Conservation (phyloP, 2,329 filamentous ascomycete species). For the Falciphora oryzae region DNA sequence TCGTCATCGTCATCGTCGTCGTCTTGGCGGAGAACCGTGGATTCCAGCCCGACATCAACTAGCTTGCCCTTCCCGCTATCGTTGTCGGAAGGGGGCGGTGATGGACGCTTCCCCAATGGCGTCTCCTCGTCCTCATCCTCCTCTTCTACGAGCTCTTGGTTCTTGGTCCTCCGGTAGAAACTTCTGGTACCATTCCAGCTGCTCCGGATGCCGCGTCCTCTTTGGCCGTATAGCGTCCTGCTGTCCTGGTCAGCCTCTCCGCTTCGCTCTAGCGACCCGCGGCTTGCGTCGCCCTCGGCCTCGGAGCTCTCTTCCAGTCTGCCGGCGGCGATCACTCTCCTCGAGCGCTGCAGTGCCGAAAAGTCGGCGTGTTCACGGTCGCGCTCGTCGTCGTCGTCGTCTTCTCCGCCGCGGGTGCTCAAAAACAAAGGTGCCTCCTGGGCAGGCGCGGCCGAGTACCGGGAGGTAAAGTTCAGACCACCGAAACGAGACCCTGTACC, state of each 20-base stretch:
- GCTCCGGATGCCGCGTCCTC: constrained; percentile 52
- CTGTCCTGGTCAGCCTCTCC: constrained; percentile 29
- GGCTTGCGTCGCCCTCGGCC: constrained; percentile 65
- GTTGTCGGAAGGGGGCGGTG: constrained; percentile 20
- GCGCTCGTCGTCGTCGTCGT: constrained; percentile 87
- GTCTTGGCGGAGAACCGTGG: constrained; percentile 42
- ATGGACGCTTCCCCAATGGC: neutral
- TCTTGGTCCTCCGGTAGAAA: constrained; percentile 24
- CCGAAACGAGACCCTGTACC: constrained; percentile 64
- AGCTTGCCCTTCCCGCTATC: constrained; percentile 55
- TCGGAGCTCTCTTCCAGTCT: constrained; percentile 82
- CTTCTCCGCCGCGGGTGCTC: constrained; percentile 80
- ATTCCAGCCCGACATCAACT: constrained; percentile 82
- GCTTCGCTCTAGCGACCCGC: constrained; percentile 47
- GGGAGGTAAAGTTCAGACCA: constrained; percentile 65
- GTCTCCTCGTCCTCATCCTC: constrained; percentile 23
- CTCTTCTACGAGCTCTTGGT: constrained; percentile 18
- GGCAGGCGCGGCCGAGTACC: constrained; percentile 55
- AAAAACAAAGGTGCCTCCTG: constrained; percentile 92
- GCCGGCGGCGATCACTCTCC: constrained; percentile 80
- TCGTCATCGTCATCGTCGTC: constrained; percentile 49
- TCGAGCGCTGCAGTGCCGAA: constrained; percentile 83
- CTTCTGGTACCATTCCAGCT: constrained; percentile 57
- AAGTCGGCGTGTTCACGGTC: constrained; percentile 91
- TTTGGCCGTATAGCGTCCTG: constrained; percentile 36